Conservation (phyloP, 441 rosid species). For the Gossypium laxum region DNA sequence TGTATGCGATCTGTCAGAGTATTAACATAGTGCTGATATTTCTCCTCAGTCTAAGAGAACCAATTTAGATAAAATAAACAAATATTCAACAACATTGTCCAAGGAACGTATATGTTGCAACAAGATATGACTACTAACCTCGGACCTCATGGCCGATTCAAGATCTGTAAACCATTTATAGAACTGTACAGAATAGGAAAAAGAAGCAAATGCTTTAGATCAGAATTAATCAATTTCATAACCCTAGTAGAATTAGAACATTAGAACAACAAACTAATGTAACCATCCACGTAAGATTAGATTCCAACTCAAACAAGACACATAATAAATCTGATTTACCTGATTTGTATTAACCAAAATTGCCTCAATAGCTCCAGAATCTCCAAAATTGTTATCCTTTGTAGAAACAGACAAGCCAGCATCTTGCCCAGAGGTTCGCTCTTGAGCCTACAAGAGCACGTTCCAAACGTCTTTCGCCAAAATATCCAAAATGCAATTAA, state of each 20-base stretch:
- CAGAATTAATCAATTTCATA: neutral
- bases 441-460: slow-evolving; percentile 42
- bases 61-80: slow-evolving; percentile 13
- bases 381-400: slow-evolving; percentile 39
- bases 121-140: slow-evolving; percentile 52
- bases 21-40: slow-evolving; percentile 77
- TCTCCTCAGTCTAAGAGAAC: slow-evolving; percentile 69
- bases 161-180: slow-evolving; percentile 97
- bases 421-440: slow-evolving; percentile 42
- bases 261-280: neutral
- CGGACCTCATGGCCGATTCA: slow-evolving; percentile 92
- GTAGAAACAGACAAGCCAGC: slow-evolving; percentile 46
- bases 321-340: slow-evolving; percentile 23
- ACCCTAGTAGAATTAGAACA: neutral
- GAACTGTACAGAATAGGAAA: slow-evolving; percentile 40
- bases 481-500: neutral
- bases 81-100: neutral
- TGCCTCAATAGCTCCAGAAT: slow-evolving; percentile 60
- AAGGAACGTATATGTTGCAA: slow-evolving; percentile 10
- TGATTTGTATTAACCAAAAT: slow-evolving; percentile 83
- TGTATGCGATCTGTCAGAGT: slow-evolving; percentile 71
- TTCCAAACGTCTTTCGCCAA: slow-evolving; percentile 11
- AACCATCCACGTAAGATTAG: neutral
- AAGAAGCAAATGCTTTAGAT: neutral
- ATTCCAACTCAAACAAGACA: slow-evolving; percentile 3